A percentile compares a stretch with the other conserved stretches of the same genome.
Conservation (phyloP, 352 stramenopile species). For the Phytophthora tubulina region DNA sequence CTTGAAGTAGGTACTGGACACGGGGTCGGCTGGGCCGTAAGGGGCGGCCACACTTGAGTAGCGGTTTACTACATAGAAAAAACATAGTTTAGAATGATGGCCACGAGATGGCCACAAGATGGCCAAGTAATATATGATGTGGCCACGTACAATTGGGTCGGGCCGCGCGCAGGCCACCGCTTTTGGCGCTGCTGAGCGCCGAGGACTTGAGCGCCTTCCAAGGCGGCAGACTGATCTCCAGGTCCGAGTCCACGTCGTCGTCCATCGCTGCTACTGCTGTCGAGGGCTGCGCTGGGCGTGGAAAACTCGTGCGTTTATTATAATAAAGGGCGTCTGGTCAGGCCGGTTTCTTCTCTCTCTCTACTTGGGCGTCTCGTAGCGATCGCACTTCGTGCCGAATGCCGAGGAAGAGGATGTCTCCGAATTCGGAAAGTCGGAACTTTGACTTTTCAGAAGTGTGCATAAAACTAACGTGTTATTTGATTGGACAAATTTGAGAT, state of each 20-base stretch:
- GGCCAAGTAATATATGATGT: too few species aligned
- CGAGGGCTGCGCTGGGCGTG: background rate
- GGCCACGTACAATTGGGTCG: constrained; percentile 32
- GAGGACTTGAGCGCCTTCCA: constrained; percentile 40
- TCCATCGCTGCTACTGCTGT: constrained; percentile 9
- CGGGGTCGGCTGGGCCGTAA: constrained; percentile 58
- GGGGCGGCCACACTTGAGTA: constrained; percentile 67
- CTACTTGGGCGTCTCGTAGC: too few species aligned
- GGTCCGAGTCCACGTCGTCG: constrained; percentile 14
- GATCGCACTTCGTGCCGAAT: too few species aligned
- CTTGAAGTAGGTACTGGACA: constrained; percentile 68
- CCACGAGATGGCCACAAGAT: background rate
- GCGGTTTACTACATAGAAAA: constrained; percentile 35
- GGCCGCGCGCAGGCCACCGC: constrained; percentile 20
- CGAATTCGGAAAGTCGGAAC: too few species aligned
- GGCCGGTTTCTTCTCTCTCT: too few species aligned
- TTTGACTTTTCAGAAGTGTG: too few species aligned
- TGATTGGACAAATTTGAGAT: too few species aligned
- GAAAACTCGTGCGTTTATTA: too few species aligned
- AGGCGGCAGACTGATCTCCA: constrained; percentile 15
- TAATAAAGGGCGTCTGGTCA: too few species aligned
- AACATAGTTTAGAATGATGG: background rate
- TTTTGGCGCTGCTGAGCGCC: constrained; percentile 24
- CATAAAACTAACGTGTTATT: too few species aligned
- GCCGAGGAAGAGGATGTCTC: too few species aligned